These are phyloP conservation scores for barrel medic (Medicago truncatula) DNA, from an alignment of 306 rosid genomes.

Conservation along the genomic window MtrunA17r5.0-ANR NC_053046.1:292501-293000, in stretches of 20 bases:
- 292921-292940: slow-evolving; percentile 34
- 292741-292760: background rate
- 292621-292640: background rate
- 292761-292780: slow-evolving; percentile 11
- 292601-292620: background rate
- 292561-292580: background rate
- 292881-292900: slow-evolving; percentile 34
- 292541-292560: background rate
- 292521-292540: background rate
- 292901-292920: slow-evolving; percentile 26
- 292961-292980: slow-evolving; percentile 37
- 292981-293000: slow-evolving; percentile 42
- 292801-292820: background rate
- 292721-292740: background rate
- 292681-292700: background rate
- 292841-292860: slow-evolving; percentile 20
- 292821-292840: background rate
- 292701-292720: background rate
- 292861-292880: slow-evolving; percentile 23
- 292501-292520: background rate
- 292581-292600: background rate
- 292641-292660: background rate
- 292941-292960: slow-evolving; percentile 35
- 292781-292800: slow-evolving; percentile 2
- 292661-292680: background rate